Evolutionary conservation across 768 basidiomycete species (phyloP).

Genomic region (Suillus placidus): DNA sequence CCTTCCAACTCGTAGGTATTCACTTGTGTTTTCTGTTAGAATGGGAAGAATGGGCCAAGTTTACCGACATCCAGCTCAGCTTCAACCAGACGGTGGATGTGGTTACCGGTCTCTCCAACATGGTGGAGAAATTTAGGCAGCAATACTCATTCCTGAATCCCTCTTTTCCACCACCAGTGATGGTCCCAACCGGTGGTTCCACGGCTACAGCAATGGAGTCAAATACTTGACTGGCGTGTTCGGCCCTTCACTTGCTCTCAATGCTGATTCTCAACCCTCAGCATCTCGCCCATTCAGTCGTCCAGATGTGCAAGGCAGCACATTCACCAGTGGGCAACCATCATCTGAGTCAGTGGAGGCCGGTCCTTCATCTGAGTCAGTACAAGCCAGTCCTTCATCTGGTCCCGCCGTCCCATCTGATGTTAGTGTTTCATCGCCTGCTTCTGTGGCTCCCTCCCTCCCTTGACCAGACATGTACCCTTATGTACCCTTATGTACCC

Average conservation of each 20-base stretch:
- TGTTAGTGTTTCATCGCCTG: no score
- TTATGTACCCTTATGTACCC: no score
- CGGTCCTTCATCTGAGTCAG: no score
- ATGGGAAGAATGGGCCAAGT: no score
- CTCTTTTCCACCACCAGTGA: neutral
- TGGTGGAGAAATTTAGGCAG: neutral
- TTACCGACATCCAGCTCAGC: neutral
- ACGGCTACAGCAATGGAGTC: neutral
- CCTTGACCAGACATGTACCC: no score
- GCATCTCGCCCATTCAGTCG: neutral
- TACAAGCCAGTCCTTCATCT: no score
- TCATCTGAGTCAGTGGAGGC: no score
- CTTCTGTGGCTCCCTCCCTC: no score
- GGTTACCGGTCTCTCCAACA: neutral
- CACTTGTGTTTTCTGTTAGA: neutral
- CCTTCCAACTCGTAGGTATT: neutral
- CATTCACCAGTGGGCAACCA: no score
- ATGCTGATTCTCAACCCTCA: neutral
- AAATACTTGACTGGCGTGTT: neutral
- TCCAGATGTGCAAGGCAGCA: no score
- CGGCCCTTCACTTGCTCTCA: neutral
- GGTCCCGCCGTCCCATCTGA: no score
- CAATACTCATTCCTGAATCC: neutral
- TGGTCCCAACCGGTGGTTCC: fast-evolving
- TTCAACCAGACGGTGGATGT: neutral